Evolutionary conservation across 1,284 basidiomycete species (phyloP), one percentile per base, ranked within the genome.

Genomic region (Abortiporus biennis): DNA sequence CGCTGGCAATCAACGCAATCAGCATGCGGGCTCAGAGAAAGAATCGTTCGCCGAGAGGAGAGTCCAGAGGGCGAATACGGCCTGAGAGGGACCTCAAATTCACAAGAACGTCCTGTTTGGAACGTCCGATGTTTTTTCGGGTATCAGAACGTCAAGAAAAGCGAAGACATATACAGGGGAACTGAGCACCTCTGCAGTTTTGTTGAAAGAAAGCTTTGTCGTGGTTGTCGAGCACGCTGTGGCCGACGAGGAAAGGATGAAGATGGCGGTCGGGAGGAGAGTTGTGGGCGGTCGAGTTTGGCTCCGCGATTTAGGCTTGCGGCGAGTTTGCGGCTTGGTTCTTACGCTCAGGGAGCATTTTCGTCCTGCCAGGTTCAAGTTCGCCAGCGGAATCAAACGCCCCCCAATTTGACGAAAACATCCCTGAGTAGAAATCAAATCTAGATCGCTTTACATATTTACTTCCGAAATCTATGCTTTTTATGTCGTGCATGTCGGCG

Each of bases 191-290:
- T 6, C 6, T 13, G 32, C 15, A 6, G 32, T 34, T 6, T 34
- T 16, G 32, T 6, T 17, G 32, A 8, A 13, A 17, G 15, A 8
- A 6, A 6, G 32, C n/a, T n/a, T n/a, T n/a, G n/a, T n/a, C n/a
- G n/a, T n/a, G n/a, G n/a, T n/a, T 22, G 11, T 24, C 38, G 22
- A 23, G 38, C 5, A 40, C 38, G 38, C 22, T 20, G 33, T 44
- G 47, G 19, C 38, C 37, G 48, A 54, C 54, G 54, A 54, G 55
- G 40, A 29, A 25, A 22, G 37, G 36, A 36, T 22, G 24, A 31
- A 38, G 33, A 23, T 35, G 48, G 40, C 40, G 36, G 31, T 32
- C 25, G 40, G 36, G 31, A 30, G 31, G 37, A 34, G 38, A 23
- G 25, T 19, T 20, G 40, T 38, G 25, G 33, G n/a, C n/a, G n/a